Evolutionary conservation across 1,284 basidiomycete genomes (phyloP), one percentile per base, ranked within the genome.

Genomic region (Vanrija sp.): DNA sequence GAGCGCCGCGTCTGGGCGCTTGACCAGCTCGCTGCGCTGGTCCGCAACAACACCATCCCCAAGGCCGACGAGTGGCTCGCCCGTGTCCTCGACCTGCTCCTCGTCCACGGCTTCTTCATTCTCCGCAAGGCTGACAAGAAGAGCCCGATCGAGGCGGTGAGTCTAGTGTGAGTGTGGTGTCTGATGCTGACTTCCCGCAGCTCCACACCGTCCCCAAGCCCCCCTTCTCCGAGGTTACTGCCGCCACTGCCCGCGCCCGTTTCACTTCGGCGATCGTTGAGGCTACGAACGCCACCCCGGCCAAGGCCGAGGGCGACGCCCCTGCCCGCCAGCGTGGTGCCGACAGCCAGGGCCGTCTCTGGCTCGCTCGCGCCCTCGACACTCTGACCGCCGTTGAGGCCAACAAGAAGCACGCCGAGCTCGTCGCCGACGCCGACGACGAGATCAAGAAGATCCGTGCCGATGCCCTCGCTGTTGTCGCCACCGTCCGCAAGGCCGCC

Each of bases 41-140:
- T 93, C 58, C 85, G 88, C 52, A 94, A 91, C 68, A 83, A 84
- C 6, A 82, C 85, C 0, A 83, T 97, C 40, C 89, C 89, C 8
- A 93, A 90, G 71, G 81, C 83, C 52, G 91, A 95, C 68, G 80
- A 80, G 46, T 91, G 89, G 85, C 79, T 95, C 19, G 78, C 83
- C 54, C 79, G 81, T 10, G 78, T 93, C 47, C 80, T 98, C 40
- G 85, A 92, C 61, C 95, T 91, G 83, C 79, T 97, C 39, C 78
- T 83, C 47, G 83, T 91, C 5, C 83, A 95, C 66, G 93, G 92
- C 0, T 83, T 94, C 58, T 96, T 93, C 72, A 68, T 75, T 28
- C 77, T 85, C 44, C 78, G 83, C 64, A 91, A 89, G 77, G 85
- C 84, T 67, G 83, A 85, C 52, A 84, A 86, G 65, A 89, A 87